Evolutionary conservation across 768 basidiomycete species (phyloP), one percentile per base, ranked within the genome.

Genomic region (Naganishia kalamii): DNA sequence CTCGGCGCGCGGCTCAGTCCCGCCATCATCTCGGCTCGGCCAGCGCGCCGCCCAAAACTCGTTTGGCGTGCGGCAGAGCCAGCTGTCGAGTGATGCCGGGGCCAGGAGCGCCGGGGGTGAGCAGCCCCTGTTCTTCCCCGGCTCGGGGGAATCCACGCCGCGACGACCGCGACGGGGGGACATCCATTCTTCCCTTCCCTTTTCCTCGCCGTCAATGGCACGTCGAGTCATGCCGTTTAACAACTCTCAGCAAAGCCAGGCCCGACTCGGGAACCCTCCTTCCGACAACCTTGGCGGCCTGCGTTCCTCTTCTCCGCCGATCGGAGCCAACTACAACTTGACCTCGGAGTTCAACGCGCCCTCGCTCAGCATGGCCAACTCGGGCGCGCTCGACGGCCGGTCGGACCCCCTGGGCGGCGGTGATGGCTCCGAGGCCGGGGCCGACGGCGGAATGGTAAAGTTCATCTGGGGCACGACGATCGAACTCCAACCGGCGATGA

Each of bases 391-490:
- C 11, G 40, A 25, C 52, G 25, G 66, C 11, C n/a, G 47, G 54
- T 48, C 47, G 21, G 60, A 52, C 35, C 51, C 35, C n/a, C 21
- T 57, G 40, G 54, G 54, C 37, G 60, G 57, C 59, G 52, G 57
- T 12, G 17, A 46, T 17, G 43, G 41, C 10, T 47, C 43, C 15
- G 72, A 69, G n/a, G 65, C 50, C n/a, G 67, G 87, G 62, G n/a
- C n/a, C n/a, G 87, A 87, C 0, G 89, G 89, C 63, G 89, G 89
- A 70, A 88, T 91, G 84, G 89, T 78, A 40, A 80, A 79, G 62
- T 92, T 91, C 25, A 90, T 99, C 67, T 99, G 96, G 94, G 96
- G 96, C 32, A 99, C 96, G 0, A 93, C 90, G 1, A 92, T 99
- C 71, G 89, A 90, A 69, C 83, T 99, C 29, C 83, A 86, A 3